A percentile compares a stretch with the other conserved stretches of the same genome.
Conservation (phyloP, 2,329 filamentous ascomycete genomes). For the Colletotrichum caudatum region DNA sequence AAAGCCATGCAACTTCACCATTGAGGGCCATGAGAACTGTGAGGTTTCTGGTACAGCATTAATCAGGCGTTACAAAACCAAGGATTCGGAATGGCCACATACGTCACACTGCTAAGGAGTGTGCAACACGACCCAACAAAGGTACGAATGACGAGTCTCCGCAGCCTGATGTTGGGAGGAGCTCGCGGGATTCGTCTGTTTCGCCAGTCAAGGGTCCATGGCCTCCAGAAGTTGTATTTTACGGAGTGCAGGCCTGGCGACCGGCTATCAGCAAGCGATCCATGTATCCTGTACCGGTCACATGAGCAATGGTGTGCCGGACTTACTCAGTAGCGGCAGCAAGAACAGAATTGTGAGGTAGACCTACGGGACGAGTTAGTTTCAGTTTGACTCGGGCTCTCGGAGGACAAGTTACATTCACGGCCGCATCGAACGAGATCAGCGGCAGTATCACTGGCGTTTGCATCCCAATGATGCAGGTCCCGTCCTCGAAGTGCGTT, state of each 20-base stretch:
- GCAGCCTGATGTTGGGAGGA: slow-evolving; percentile 24
- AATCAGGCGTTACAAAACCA: background rate
- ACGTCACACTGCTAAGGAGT: slow-evolving; percentile 27
- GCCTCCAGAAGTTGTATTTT: slow-evolving; percentile 37
- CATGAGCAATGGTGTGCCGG: too few relatives aligned
- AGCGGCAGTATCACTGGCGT: slow-evolving; percentile 11
- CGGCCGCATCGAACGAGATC: slow-evolving; percentile 34
- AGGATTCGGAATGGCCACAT: background rate
- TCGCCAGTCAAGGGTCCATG: slow-evolving; percentile 35
- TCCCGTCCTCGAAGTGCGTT: slow-evolving; percentile 18
- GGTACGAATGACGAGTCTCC: slow-evolving; percentile 30
- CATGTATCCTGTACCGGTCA: too few relatives aligned
- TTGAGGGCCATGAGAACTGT: slow-evolving; percentile 19
- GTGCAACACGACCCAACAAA: slow-evolving; percentile 38
- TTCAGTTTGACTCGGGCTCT: rapidly evolving
- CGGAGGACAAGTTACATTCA: background rate
- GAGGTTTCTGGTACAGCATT: background rate
- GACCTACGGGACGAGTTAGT: slow-evolving; percentile 11
- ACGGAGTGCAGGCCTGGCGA: slow-evolving; percentile 25
- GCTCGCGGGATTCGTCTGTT: slow-evolving; percentile 27
- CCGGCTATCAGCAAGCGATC: background rate
- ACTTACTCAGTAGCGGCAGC: slow-evolving; percentile 30
- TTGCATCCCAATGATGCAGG: slow-evolving; percentile 29
- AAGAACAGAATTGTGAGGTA: slow-evolving; percentile 35
- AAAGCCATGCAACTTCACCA: slow-evolving; percentile 33